Evolutionary conservation across 225 moss, liverwort and hornwort species (phyloP).

Genomic region (Sphagnum contortum): DNA sequence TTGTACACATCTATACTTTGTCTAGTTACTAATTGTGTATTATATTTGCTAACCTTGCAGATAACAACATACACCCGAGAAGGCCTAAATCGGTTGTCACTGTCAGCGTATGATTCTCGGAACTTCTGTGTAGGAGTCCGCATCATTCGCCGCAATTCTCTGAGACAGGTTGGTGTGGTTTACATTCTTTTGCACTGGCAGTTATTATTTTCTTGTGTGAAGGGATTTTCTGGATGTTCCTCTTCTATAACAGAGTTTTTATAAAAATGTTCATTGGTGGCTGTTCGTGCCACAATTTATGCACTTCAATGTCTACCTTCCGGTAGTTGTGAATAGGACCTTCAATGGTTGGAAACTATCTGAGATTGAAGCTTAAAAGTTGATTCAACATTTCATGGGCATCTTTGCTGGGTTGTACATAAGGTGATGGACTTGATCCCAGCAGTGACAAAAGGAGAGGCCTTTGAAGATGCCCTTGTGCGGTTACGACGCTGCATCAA

Average conservation of each 20-base stretch:
- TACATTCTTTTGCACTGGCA: no score
- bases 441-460: conserved; percentile 30
- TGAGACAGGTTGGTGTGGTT: conserved; percentile 50
- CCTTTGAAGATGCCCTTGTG: conserved; percentile 40
- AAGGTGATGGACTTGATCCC: conserved; percentile 36
- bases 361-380: no score
- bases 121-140: conserved; percentile 87
- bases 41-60: conserved; percentile 18
- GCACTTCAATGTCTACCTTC: no score
- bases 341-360: neutral
- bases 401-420: no score
- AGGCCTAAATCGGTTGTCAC: conserved; percentile 68
- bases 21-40: neutral
- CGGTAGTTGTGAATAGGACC: neutral
- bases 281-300: no score
- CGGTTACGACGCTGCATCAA: conserved; percentile 36
- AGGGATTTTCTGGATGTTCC: no score
- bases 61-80: conserved; percentile 63
- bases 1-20: neutral
- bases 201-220: no score
- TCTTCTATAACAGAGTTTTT: no score
- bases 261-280: no score
- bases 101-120: conserved; percentile 79
- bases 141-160: conserved; percentile 64
- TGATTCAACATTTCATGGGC: no score